Evolutionary conservation across 495 filamentous ascomycete genomes (phyloP).

Genomic region (Penicillium odoratum): DNA sequence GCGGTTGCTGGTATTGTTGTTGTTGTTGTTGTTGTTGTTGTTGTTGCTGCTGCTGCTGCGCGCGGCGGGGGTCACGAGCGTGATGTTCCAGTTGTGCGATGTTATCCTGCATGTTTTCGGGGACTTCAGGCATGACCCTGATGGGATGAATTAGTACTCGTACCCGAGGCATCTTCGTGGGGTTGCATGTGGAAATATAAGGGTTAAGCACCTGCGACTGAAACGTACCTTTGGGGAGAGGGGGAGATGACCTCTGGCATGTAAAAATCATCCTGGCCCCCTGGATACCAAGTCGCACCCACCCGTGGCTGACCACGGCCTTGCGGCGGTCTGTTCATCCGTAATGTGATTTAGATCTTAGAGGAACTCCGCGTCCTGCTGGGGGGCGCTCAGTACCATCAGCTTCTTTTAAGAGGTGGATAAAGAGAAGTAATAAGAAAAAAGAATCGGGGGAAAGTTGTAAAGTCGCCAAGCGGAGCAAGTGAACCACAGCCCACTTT

Average conservation of each 20-base stretch:
- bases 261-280: slow-evolving; percentile 85
- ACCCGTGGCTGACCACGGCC: slow-evolving; percentile 53
- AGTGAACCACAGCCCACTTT: slow-evolving; percentile 16
- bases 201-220: slow-evolving; percentile 2
- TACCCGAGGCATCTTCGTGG: slow-evolving; percentile 23
- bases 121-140: slow-evolving; percentile 75
- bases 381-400: slow-evolving; percentile 1
- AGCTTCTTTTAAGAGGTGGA: not conserved
- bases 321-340: slow-evolving; percentile 38
- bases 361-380: not conserved
- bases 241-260: slow-evolving; percentile 77
- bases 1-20: slow-evolving; percentile 33
- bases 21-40: slow-evolving; percentile 33
- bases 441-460: not conserved
- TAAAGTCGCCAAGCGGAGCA: slow-evolving; percentile 3
- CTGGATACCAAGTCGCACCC: slow-evolving; percentile 88
- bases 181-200: not conserved
- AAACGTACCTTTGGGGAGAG: slow-evolving; percentile 79
- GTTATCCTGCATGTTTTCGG: slow-evolving; percentile 87
- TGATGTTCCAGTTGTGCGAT: slow-evolving; percentile 86
- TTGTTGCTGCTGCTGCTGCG: slow-evolving; percentile 31
- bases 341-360: not conserved
- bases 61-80: slow-evolving; percentile 53
- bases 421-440: not conserved
- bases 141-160: slow-evolving; percentile 28